A percentile compares a stretch with the other conserved stretches of the same genome.
Evolutionary conservation across 495 filamentous ascomycete genomes (phyloP).

Genomic region (Aspergillus sclerotiicarbonarius): DNA sequence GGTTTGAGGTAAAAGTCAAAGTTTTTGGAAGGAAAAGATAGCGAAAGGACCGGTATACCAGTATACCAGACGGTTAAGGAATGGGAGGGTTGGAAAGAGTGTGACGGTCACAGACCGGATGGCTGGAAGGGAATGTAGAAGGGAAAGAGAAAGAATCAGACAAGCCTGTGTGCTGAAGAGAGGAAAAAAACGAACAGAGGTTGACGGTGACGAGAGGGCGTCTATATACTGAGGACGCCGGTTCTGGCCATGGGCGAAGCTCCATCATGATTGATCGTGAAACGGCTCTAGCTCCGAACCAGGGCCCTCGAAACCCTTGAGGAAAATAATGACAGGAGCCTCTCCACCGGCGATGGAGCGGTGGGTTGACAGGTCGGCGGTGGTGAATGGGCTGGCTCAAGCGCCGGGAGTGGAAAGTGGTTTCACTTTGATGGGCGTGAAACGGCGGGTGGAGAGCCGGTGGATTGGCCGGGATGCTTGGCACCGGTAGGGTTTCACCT

Average conservation of each 20-base stretch:
- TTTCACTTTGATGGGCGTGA: constrained; percentile 26
- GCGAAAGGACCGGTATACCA: constrained; percentile 35
- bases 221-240: constrained; percentile 12
- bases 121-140: constrained; percentile 26
- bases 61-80: constrained; percentile 29
- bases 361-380: constrained; percentile 2
- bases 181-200: constrained; percentile 17
- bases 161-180: constrained; percentile 24
- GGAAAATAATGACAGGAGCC: constrained; percentile 1
- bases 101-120: constrained; percentile 38
- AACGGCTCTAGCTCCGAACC: constrained; percentile 11
- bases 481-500: constrained; percentile 25
- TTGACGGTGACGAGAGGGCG: constrained; percentile 2
- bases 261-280: constrained; percentile 15
- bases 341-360: constrained; percentile 7
- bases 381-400: constrained; percentile 3
- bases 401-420: constrained; percentile 4
- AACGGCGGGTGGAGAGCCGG: constrained; percentile 9
- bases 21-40: constrained; percentile 13
- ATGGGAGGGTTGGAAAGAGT: constrained; percentile 23
- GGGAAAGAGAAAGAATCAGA: constrained; percentile 17
- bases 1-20: constrained; percentile 12
- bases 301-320: constrained; percentile 7
- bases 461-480: constrained; percentile 19
- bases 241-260: constrained; percentile 1